Evolutionary conservation across 225 moss, liverwort and hornwort species (phyloP), one percentile per base, ranked within the genome.

Genomic region (Physcomitrium patens): DNA sequence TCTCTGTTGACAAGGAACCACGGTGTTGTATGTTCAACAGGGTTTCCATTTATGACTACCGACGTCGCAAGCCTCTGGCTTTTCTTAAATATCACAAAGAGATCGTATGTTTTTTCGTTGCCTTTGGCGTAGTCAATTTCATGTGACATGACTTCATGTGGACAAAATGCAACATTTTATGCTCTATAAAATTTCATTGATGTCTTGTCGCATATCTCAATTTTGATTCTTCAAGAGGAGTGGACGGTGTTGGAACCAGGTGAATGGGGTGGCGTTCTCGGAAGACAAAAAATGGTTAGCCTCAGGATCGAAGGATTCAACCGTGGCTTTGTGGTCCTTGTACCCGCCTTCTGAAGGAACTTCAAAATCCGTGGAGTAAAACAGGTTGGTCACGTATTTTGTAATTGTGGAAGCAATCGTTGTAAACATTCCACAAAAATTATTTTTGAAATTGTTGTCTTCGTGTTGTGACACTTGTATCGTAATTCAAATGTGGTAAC

Each of bases 71-170:
- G 70, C 86, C 91, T 43, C 89, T 99, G 74, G 93, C 95, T 64
- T 77, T 88, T 45, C 81, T 99, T 44, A 94, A 95, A 74, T 99
- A 99, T 73, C 99, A 99, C 77, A 89, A 86, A 70, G 86, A 86
- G 60, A 82, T 83, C 50, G 96, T 94, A 89, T 28, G 79, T 77
- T 13, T 27, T 55, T 67, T 58, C 74, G 60, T 49, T 24, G 43
- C 57, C 60, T 73, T 64, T 1, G 14, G 56, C 26, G n/a, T 26
- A 64, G 58, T 49, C 22, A 65, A 59, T 12, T 37, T 37, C 54
- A 5, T n/a, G 10, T 47, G 60, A 24, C 12, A 24, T 12, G 27
- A 55, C 50, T 63, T 53, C 12, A 72, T 7, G 56, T 64, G 59
- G 63, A 45, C 24, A 26, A 27, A 43, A 20, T 47, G 70, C 49